Conservation (phyloP, 371 early-diverging fungal genomes). For the Rhizomucor miehei region DNA sequence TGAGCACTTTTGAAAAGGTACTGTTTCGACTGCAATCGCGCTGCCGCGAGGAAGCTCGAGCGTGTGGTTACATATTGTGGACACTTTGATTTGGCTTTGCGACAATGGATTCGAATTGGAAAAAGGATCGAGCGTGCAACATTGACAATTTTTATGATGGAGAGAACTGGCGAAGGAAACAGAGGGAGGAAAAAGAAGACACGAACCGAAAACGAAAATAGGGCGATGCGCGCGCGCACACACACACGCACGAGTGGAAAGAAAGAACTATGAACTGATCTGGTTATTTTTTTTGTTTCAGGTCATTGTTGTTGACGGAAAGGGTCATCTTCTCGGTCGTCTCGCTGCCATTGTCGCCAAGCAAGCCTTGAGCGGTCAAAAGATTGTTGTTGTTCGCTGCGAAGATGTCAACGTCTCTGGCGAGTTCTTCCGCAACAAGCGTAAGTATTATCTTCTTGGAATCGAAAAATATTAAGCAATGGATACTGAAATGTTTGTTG, state of each 20-base stretch:
- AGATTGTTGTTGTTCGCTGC: constrained; percentile 95
- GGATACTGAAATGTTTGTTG: background rate
- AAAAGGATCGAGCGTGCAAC: too few relatives aligned
- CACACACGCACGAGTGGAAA: too few relatives aligned
- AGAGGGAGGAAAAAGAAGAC: too few relatives aligned
- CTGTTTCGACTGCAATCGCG: constrained; percentile 1
- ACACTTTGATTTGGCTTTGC: too few relatives aligned
- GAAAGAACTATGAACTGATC: background rate
- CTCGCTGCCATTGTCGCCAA: constrained; percentile 98
- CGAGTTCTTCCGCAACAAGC: constrained; percentile 98
- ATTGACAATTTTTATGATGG: too few relatives aligned
- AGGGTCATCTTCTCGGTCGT: constrained; percentile 99
- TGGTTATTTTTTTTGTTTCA: constrained; percentile 28
- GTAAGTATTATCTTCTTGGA: constrained; percentile 66
- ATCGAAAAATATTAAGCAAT: constrained; percentile 2
- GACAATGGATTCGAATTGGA: too few relatives aligned
- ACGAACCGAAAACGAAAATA: constrained; percentile 1
- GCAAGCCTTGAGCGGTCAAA: constrained; percentile 96
- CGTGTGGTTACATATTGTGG: too few relatives aligned
- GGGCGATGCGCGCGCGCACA: too few relatives aligned
- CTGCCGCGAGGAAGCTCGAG: background rate
- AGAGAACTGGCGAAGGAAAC: too few relatives aligned
- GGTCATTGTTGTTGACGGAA: constrained; percentile 98
- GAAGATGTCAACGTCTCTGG: constrained; percentile 98
- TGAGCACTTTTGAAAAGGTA: constrained; percentile 42